phyloP scores from a whole-genome alignment of 2,329 filamentous ascomycete genomes.

The Fusarium luffae region DNA sequence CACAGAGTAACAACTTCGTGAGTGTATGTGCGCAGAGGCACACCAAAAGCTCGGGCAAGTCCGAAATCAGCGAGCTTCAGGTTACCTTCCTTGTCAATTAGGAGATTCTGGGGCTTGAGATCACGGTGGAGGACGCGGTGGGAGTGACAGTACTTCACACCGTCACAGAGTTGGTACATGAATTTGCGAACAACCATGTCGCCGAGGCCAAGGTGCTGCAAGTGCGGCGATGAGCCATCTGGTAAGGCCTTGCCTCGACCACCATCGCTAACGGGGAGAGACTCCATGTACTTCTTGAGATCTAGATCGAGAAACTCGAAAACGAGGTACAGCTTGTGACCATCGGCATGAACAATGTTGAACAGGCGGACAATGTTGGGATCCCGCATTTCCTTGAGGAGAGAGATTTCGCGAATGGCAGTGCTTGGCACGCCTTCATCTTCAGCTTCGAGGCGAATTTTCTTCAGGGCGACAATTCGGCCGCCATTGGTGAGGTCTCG shows the following conservation, averaged over 20 bases:
- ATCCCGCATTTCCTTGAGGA: conserved; percentile 94
- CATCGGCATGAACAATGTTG: conserved; percentile 95
- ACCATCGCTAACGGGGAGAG: conserved; percentile 84
- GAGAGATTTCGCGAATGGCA: conserved; percentile 92
- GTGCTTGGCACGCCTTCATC: conserved; percentile 94
- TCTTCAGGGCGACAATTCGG: conserved; percentile 92
- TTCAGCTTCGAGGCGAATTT: conserved; percentile 94
- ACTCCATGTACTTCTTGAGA: conserved; percentile 96
- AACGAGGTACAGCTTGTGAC: conserved; percentile 93
- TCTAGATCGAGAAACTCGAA: conserved; percentile 93
- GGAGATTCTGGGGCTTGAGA: conserved; percentile 88
- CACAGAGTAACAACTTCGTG: conserved; percentile 95
- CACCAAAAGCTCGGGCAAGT: conserved; percentile 88
- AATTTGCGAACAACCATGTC: conserved; percentile 90
- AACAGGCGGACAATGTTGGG: conserved; percentile 87
- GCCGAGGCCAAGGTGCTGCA: conserved; percentile 77
- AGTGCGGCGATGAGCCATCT: conserved; percentile 74
- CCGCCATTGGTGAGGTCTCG: conserved; percentile 83
- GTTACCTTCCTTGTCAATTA: conserved; percentile 88
- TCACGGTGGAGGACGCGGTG: conserved; percentile 89
- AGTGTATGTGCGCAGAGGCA: conserved; percentile 90
- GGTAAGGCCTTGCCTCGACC: conserved; percentile 87
- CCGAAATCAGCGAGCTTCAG: conserved; percentile 93
- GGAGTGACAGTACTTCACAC: conserved; percentile 88
- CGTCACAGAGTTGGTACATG: conserved; percentile 87